phyloP scores from a whole-genome alignment of 2,329 filamentous ascomycete species.

The Endothia cerciana region DNA sequence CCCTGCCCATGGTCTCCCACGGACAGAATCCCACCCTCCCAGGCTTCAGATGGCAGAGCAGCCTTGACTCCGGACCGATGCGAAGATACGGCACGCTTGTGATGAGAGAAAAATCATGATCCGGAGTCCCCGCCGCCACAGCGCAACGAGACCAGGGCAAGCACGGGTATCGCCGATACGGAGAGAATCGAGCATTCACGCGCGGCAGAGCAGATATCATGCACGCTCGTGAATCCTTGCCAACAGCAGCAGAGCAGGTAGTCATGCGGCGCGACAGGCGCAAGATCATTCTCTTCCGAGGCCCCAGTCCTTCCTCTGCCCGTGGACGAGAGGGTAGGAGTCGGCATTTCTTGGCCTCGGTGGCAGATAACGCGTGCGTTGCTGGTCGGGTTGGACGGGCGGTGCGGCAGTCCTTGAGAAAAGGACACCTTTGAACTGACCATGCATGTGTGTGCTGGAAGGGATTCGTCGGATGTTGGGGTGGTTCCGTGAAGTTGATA shows the following conservation, averaged over 20 bases:
- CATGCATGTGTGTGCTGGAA: constrained; percentile 20
- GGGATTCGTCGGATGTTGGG: not conserved
- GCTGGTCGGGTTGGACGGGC: constrained; percentile 25
- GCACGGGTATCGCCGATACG: constrained; percentile 26
- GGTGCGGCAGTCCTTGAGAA: constrained; percentile 26
- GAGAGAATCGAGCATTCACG: constrained; percentile 2
- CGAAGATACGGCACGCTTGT: constrained; percentile 5
- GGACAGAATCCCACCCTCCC: constrained; percentile 29
- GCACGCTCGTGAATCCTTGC: constrained; percentile 4
- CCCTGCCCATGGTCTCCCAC: constrained; percentile 13
- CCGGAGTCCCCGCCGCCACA: constrained; percentile 27
- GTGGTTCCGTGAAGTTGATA: not conserved
- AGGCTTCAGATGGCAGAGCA: constrained; percentile 27
- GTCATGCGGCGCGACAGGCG: constrained; percentile 22
- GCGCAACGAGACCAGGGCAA: constrained; percentile 22
- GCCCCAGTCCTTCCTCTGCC: constrained; percentile 28
- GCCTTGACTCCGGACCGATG: constrained; percentile 27
- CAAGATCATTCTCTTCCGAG: constrained; percentile 15
- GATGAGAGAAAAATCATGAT: constrained; percentile 7
- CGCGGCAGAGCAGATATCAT: constrained; percentile 20
- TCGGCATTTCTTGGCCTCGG: constrained; percentile 17
- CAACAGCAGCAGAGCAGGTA: constrained; percentile 23
- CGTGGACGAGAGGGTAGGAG: constrained; percentile 21
- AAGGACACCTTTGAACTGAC: constrained; percentile 31
- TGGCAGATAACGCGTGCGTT: constrained; percentile 26